Conservation (phyloP, 1,284 basidiomycete species). For the Stereum hirsutum region DNA sequence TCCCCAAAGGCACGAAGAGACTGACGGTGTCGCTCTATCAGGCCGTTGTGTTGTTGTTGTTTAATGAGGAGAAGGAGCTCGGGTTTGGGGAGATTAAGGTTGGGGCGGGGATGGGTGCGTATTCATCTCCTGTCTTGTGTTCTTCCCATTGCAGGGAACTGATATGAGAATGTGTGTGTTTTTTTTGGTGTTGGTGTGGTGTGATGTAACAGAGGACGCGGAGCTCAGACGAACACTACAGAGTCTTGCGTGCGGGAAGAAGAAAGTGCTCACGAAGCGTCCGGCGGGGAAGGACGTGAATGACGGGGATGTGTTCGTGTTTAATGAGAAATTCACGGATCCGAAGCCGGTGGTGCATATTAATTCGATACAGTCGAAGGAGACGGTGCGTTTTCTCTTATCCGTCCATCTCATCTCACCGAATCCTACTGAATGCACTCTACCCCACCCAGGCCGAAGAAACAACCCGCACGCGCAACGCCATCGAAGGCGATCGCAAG, state of each 20-base stretch:
- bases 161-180: background rate
- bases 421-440: constrained; percentile 1
- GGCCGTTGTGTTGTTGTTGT: constrained; percentile 81
- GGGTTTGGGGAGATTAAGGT: constrained; percentile 63
- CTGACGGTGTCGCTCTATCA: constrained; percentile 90
- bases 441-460: constrained; percentile 63
- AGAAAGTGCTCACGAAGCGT: constrained; percentile 80
- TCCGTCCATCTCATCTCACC: background rate
- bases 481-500: constrained; percentile 83
- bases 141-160: background rate
- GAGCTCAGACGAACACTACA: constrained; percentile 84
- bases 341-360: constrained; percentile 80
- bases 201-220: constrained; percentile 41
- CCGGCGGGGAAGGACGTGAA: constrained; percentile 78
- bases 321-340: constrained; percentile 83
- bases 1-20: constrained; percentile 73
- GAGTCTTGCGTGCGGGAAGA: constrained; percentile 86
- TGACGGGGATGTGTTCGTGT: constrained; percentile 69
- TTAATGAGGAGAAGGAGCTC: constrained; percentile 64
- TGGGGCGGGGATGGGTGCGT: constrained; percentile 70
- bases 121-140: background rate
- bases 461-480: constrained; percentile 71
- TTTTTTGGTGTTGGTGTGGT: background rate
- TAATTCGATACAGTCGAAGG: constrained; percentile 93
- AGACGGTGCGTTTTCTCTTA: constrained; percentile 45